Evolutionary conservation across 495 filamentous ascomycete genomes (phyloP).

Genomic region (Delitschia confertaspora): DNA sequence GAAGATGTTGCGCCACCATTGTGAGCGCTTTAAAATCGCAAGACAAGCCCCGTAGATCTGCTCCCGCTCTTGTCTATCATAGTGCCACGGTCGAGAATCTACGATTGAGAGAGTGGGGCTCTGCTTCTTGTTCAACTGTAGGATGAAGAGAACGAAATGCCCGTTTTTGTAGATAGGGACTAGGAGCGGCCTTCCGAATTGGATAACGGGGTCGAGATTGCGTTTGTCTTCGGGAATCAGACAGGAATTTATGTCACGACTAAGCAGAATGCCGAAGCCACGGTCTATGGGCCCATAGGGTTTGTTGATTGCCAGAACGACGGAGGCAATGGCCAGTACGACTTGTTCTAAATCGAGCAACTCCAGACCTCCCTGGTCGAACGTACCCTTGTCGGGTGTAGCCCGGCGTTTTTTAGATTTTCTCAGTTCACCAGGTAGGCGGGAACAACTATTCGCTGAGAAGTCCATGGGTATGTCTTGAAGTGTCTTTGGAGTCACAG

Average conservation of each 20-base stretch:
- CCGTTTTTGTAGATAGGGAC: too few relatives aligned
- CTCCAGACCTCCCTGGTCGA: background rate
- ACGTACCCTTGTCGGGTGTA: background rate
- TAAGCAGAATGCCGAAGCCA: slow-evolving; percentile 4
- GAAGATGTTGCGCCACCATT: background rate
- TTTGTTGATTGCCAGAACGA: slow-evolving; percentile 1
- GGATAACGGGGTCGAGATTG: background rate
- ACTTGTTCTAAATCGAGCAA: background rate
- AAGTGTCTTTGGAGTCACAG: too few relatives aligned
- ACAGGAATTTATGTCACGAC: background rate
- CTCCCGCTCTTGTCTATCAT: background rate
- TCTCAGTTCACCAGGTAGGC: background rate
- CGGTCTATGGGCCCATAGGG: slow-evolving; percentile 2
- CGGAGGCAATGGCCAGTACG: slow-evolving; percentile 1
- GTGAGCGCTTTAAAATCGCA: too few relatives aligned
- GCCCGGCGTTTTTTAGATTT: too few relatives aligned
- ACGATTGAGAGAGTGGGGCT: background rate
- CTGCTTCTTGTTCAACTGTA: background rate
- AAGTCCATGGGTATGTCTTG: background rate
- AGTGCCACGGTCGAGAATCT: background rate
- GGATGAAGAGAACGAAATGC: background rate
- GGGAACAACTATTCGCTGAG: background rate
- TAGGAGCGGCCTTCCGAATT: too few relatives aligned
- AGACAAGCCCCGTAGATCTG: background rate
- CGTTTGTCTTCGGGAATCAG: background rate